Evolutionary conservation across 2,329 filamentous ascomycete species (phyloP), one percentile per base, ranked within the genome.

Genomic region (Clarireedia sp.): DNA sequence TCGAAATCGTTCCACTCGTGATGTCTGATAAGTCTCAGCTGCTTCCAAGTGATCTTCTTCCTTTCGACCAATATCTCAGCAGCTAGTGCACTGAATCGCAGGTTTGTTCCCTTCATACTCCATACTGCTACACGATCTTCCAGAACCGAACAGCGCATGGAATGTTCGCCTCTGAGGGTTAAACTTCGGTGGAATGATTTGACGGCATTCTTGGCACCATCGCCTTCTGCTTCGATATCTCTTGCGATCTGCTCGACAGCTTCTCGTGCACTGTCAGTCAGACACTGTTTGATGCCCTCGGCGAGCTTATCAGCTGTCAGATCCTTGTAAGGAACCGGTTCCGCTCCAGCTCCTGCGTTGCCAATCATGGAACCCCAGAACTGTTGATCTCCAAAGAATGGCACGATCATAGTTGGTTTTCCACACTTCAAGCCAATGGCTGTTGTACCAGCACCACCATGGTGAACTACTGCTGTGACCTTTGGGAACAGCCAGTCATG

Each of bases 1-100:
- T 87, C 84, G 63, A 89, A 89, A 63, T 89, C 86, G 61, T 88
- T 87, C 84, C 86, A 90, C 62, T 88, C 85, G 50, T 78, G 80
- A 63, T 87, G 83, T 8, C 86, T 75, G 8, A 87, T 64, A 0
- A 89, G 73, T 12, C 80, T 77, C 47, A 90, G 69, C 56, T 82
- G 79, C 54, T 78, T 79, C 79, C 83, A 88, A 23, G 76, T 75
- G 21, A 87, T 65, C 59, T 79, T 76, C n/a, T 81, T 82, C 59
- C 75, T 76, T 36, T 79, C 75, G 3, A 86, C 79, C 2, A 87
- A 70, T 2, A 87, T 72, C 24, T 87, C 80, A 0, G 86, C 85
- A 2, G 85, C 85, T 40, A 88, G 61, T 0, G 83, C 73, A 56
- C 80, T 83, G 0, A 90, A 71, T 61, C 79, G 75, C 29, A 89